Evolutionary conservation across 164 flowering plant genomes (phyloP).

Genomic region (Vitis cinerea): DNA sequence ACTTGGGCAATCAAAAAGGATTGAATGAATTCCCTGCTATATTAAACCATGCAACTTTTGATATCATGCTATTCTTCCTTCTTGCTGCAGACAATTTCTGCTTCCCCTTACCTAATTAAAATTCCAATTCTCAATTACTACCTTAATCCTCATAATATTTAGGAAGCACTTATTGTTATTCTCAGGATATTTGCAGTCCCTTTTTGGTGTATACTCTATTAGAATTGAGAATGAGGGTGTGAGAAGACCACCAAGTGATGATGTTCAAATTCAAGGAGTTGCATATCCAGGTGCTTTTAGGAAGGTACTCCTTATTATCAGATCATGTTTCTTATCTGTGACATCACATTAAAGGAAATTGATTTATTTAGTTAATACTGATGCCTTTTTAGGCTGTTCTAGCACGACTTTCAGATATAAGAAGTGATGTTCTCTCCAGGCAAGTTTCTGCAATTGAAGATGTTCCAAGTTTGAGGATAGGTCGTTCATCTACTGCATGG

Average conservation of each 20-base stretch:
- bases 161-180: background rate
- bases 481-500: conserved; percentile 39
- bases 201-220: conserved; percentile 72
- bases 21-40: no score
- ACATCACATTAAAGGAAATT: background rate
- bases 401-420: conserved; percentile 58
- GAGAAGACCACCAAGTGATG: conserved; percentile 79
- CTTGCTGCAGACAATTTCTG: background rate
- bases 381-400: conserved; percentile 63
- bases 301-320: conserved; percentile 41
- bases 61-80: no score
- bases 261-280: conserved; percentile 73
- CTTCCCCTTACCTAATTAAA: no score
- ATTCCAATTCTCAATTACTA: background rate
- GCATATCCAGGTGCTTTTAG: conserved; percentile 67
- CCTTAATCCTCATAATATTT: background rate
- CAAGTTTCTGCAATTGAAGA: conserved; percentile 38
- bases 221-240: conserved; percentile 83
- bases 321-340: background rate
- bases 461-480: conserved; percentile 34
- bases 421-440: conserved; percentile 36
- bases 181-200: conserved; percentile 82
- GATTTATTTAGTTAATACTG: background rate
- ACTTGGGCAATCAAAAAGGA: no score
- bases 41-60: no score